Conservation (phyloP, 2,329 filamentous ascomycete genomes). For the Penicillium corylophilum region DNA sequence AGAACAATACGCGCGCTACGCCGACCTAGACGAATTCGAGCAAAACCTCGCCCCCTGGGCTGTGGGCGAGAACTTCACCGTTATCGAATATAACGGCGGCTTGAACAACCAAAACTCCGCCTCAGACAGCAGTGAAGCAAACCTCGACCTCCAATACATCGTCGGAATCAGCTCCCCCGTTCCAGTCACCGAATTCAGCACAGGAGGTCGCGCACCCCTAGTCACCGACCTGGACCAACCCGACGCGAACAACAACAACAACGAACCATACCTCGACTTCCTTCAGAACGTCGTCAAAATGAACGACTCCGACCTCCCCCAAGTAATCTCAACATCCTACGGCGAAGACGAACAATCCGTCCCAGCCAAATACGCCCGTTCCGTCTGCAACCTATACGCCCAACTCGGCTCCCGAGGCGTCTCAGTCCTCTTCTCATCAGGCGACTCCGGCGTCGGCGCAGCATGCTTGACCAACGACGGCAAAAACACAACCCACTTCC, state of each 20-base stretch:
- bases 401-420: slow-evolving; percentile 54
- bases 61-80: slow-evolving; percentile 45
- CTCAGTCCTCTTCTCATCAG: slow-evolving; percentile 50
- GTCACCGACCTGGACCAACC: slow-evolving; percentile 52
- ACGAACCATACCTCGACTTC: slow-evolving; percentile 48
- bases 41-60: slow-evolving; percentile 41
- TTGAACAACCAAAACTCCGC: slow-evolving; percentile 37
- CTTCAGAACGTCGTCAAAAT: slow-evolving; percentile 35
- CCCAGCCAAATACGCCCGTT: slow-evolving; percentile 36
- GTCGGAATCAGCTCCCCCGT: slow-evolving; percentile 46
- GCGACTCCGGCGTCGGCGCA: slow-evolving; percentile 48
- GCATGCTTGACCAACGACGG: slow-evolving; percentile 37
- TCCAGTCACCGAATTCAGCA: slow-evolving; percentile 49
- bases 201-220: slow-evolving; percentile 46
- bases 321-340: slow-evolving; percentile 44
- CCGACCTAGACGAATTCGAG: slow-evolving; percentile 46
- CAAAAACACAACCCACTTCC: slow-evolving; percentile 40
- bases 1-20: slow-evolving; percentile 50
- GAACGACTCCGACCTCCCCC: slow-evolving; percentile 29
- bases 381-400: slow-evolving; percentile 46
- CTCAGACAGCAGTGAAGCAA: slow-evolving; percentile 48
- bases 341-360: slow-evolving; percentile 39
- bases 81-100: slow-evolving; percentile 45
- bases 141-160: slow-evolving; percentile 53
- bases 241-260: slow-evolving; percentile 40